Conservation (phyloP, 495 filamentous ascomycete genomes). For the Hypomontagnella monticulosa region DNA sequence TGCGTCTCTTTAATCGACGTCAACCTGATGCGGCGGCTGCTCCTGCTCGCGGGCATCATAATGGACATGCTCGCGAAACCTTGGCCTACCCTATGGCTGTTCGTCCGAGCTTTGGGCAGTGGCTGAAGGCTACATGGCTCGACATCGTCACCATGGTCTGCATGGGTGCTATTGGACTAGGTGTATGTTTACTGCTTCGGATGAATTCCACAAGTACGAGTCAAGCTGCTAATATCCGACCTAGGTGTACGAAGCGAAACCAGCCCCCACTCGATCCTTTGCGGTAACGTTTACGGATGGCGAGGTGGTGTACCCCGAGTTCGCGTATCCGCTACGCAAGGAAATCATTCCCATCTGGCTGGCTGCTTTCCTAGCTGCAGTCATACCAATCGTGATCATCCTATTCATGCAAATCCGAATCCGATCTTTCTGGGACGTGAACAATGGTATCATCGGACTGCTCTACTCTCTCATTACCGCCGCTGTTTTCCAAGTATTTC, state of each 20-base stretch:
- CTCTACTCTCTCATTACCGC: slow-evolving; percentile 68
- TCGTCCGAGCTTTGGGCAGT: slow-evolving; percentile 62
- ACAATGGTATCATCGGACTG: slow-evolving; percentile 69
- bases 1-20: slow-evolving; percentile 45
- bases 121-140: slow-evolving; percentile 65
- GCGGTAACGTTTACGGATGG: slow-evolving; percentile 67
- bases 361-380: slow-evolving; percentile 62
- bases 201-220: background rate
- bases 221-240: slow-evolving; percentile 13
- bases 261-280: slow-evolving; percentile 65
- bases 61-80: slow-evolving; percentile 21
- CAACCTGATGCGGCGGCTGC: slow-evolving; percentile 15
- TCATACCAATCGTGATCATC: slow-evolving; percentile 68
- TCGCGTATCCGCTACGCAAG: slow-evolving; percentile 68
- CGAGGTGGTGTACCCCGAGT: slow-evolving; percentile 67
- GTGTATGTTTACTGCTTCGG: slow-evolving; percentile 52
- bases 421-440: slow-evolving; percentile 72
- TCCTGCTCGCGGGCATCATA: slow-evolving; percentile 16
- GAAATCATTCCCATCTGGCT: slow-evolving; percentile 71
- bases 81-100: slow-evolving; percentile 51
- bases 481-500: slow-evolving; percentile 64
- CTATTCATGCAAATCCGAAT: slow-evolving; percentile 67
- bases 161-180: slow-evolving; percentile 66
- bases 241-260: slow-evolving; percentile 65
- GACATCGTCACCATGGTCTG: slow-evolving; percentile 67